A percentile compares a stretch with the other conserved stretches of the same genome.
phyloP scores from a whole-genome alignment of 371 early-diverging fungal species.

The Rhizopus microsporus region DNA sequence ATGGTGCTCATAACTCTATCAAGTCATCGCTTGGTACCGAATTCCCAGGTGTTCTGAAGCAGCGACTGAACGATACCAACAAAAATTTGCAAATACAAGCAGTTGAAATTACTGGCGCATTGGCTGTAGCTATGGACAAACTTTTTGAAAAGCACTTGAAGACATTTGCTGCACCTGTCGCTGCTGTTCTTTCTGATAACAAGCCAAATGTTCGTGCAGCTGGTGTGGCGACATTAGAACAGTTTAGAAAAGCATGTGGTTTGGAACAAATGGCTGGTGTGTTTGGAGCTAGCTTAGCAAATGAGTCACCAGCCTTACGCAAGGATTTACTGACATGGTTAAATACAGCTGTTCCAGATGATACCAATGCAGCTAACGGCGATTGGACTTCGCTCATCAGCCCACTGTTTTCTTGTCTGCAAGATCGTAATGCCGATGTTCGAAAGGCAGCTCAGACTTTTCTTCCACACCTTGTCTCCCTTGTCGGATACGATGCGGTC shows the following conservation, averaged over 20 bases:
- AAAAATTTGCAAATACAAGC: conserved; percentile 81
- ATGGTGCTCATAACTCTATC: conserved; percentile 79
- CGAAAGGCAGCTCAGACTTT: conserved; percentile 80
- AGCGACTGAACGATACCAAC: conserved; percentile 85
- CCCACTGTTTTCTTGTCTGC: conserved; percentile 77
- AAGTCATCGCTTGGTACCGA: conserved; percentile 83
- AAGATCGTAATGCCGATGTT: conserved; percentile 88
- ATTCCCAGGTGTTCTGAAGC: conserved; percentile 78
- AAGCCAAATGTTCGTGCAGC: conserved; percentile 85
- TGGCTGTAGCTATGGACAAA: conserved; percentile 84
- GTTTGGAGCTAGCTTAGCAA: conserved; percentile 66
- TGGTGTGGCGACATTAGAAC: conserved; percentile 73
- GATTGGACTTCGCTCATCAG: conserved; percentile 69
- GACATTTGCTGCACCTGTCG: conserved; percentile 61
- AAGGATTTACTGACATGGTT: conserved; percentile 86
- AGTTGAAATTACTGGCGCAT: conserved; percentile 68
- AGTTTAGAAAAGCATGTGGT: conserved; percentile 64
- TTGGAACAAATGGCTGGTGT: conserved; percentile 71
- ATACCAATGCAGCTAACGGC: conserved; percentile 31
- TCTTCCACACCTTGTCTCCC: conserved; percentile 61
- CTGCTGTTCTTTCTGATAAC: conserved; percentile 79
- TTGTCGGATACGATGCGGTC: conserved; percentile 64
- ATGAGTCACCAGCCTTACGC: conserved; percentile 80
- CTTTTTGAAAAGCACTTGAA: conserved; percentile 79
- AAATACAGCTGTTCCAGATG: conserved; percentile 51